Evolutionary conservation across 2,329 filamentous ascomycete species (phyloP).

Genomic region (Diaporthe velutina): DNA sequence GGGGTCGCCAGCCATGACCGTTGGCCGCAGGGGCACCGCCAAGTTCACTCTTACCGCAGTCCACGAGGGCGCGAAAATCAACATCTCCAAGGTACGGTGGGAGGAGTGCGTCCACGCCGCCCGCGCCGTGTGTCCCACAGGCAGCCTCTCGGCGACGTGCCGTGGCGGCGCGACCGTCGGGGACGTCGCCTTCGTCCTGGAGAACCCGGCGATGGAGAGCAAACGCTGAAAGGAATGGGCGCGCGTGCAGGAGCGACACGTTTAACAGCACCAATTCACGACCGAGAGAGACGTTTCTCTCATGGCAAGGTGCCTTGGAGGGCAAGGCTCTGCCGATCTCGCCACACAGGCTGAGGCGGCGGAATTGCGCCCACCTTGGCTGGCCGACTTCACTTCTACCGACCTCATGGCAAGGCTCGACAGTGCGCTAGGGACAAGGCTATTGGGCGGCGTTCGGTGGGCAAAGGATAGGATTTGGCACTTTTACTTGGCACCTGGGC

Average conservation of each 20-base stretch:
- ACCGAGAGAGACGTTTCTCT: neutral
- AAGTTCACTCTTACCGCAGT: conserved; percentile 60
- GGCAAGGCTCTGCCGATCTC: neutral
- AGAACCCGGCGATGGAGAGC: conserved; percentile 42
- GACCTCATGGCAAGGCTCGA: conserved; percentile 26
- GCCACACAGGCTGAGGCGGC: neutral
- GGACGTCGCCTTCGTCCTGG: conserved; percentile 58
- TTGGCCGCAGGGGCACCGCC: conserved; percentile 60
- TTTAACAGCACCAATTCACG: neutral
- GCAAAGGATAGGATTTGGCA: neutral
- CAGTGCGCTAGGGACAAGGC: conserved; percentile 27
- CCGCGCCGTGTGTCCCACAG: conserved; percentile 62
- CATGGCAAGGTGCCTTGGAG: neutral
- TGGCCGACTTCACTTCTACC: conserved; percentile 26
- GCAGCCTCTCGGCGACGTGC: conserved; percentile 61
- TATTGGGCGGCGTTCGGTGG: conserved; percentile 11
- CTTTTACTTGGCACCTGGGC: neutral
- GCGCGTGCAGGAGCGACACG: neutral
- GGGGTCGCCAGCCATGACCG: conserved; percentile 58
- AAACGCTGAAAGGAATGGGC: neutral
- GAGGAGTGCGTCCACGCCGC: conserved; percentile 67
- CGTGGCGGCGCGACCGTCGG: conserved; percentile 61
- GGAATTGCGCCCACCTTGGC: neutral
- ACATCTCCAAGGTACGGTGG: conserved; percentile 65
- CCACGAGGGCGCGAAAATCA: conserved; percentile 60